Percentiles rank a stretch among this genome's conserved stretches.
Conservation (phyloP, 2,329 filamentous ascomycete species). For the Fusarium aywerte region DNA sequence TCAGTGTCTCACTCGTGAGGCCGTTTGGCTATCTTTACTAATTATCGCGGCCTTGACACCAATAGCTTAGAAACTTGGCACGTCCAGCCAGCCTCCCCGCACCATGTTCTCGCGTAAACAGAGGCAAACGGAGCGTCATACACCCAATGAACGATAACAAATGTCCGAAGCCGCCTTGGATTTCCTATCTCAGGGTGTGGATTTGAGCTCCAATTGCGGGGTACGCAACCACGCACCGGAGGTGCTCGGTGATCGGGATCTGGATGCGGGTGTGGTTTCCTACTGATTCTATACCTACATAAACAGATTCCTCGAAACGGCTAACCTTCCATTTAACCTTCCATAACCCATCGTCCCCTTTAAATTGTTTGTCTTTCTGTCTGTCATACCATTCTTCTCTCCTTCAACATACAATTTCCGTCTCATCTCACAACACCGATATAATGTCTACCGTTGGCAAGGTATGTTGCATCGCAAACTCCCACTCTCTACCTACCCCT, state of each 20-base stretch:
- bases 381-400: constrained; percentile 23
- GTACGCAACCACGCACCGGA: constrained; percentile 40
- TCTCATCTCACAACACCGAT: constrained; percentile 23
- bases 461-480: constrained; percentile 51
- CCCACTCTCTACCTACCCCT: constrained; percentile 25
- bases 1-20: constrained; percentile 23
- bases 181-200: constrained; percentile 45
- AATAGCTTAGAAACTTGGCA: constrained; percentile 42
- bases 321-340: constrained; percentile 14
- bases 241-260: constrained; percentile 48
- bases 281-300: constrained; percentile 39
- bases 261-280: constrained; percentile 31
- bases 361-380: constrained; percentile 18
- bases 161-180: constrained; percentile 28
- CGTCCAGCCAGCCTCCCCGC: constrained; percentile 29
- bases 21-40: constrained; percentile 23
- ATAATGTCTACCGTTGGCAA: constrained; percentile 64
- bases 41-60: constrained; percentile 33
- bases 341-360: constrained; percentile 28
- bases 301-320: constrained; percentile 34
- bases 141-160: constrained; percentile 32
- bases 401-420: constrained; percentile 25
- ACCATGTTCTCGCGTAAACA: constrained; percentile 27
- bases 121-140: constrained; percentile 5
- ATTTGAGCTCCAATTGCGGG: constrained; percentile 46